phyloP scores from a whole-genome alignment of 306 rosid species.

The Prunus dulcis region DNA sequence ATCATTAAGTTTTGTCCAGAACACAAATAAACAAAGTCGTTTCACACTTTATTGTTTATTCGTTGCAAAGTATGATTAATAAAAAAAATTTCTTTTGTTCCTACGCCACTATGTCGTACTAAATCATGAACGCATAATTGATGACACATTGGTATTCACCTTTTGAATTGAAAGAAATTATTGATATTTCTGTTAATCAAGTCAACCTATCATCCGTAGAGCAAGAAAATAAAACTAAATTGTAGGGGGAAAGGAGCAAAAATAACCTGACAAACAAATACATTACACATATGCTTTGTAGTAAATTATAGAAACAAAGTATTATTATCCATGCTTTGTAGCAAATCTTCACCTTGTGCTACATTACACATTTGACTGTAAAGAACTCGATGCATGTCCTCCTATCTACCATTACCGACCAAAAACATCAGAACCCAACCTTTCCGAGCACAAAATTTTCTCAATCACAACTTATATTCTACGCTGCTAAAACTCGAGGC shows the following conservation, averaged over 20 bases:
- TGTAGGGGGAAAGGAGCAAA: not conserved
- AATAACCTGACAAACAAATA: not conserved
- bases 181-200: too few relatives aligned
- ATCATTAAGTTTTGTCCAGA: too few relatives aligned
- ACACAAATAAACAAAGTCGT: not conserved
- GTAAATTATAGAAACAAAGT: not conserved
- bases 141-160: not conserved
- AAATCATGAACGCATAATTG: not conserved
- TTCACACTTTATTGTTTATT: not conserved
- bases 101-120: not conserved
- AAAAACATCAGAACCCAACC: not conserved
- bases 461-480: not conserved
- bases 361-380: not conserved
- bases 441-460: not conserved
- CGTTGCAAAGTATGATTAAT: not conserved
- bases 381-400: not conserved
- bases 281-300: not conserved
- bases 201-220: too few relatives aligned
- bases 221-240: too few relatives aligned
- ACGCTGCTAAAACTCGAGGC: not conserved
- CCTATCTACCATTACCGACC: not conserved
- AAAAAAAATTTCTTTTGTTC: too few relatives aligned
- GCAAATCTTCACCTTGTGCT: not conserved
- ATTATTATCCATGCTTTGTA: not conserved
- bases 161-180: too few relatives aligned